Base-by-base conservation (phyloP, 2,329 filamentous ascomycete genomes). In the Claviceps digitariae region DNA sequence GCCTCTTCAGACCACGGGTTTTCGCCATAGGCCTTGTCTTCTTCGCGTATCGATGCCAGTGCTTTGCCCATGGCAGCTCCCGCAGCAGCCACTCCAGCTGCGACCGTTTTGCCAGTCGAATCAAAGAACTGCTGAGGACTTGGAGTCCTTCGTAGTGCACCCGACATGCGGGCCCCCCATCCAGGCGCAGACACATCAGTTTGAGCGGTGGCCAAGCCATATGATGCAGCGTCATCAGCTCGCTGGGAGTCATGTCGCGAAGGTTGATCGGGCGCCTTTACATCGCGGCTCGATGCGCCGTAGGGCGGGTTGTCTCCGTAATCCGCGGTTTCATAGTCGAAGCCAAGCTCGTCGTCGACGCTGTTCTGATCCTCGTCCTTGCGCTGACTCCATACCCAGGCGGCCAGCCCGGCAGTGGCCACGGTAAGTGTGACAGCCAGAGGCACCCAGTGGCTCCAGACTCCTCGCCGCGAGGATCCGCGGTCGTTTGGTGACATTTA, bases 321-420 rank as follows among this genome's bases (percentile, higher is more conserved):
- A 60, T 79, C 75, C 55, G 75, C 66, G 57, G 66, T 66, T 54
- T 67, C 67, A 57, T 72, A 72, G 65, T 74, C 72, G 57, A 75
- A 67, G 56, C 74, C 74, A 53, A 74, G 74, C 61, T 73, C 71
- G 52, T 74, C 72, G 52, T 82, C 78, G 50, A 59, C 55, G 49
- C 81, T 77, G 43, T 88, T 83, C 29, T 90, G 84, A 52, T 88
- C 84, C 55, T 84, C 79, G 59, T 87, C 84, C 63, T 78, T 81
- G 63, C 88, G 84, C 71, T 95, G 90, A 67, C 86, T 94, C 90
- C 90, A 95, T 56, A 90, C 82, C 91, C 91, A 97, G 54, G 89
- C 89, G 51, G 84, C 90, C 48, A 95, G 72, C 36, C 90, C 90
- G 53, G 87, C 83, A 23, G 90, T 89, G 56, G 91, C 91, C 60